These are phyloP conservation scores for Amanita exitialis DNA, from an alignment of 768 basidiomycete species.

Conservation along the genomic window DNA sequence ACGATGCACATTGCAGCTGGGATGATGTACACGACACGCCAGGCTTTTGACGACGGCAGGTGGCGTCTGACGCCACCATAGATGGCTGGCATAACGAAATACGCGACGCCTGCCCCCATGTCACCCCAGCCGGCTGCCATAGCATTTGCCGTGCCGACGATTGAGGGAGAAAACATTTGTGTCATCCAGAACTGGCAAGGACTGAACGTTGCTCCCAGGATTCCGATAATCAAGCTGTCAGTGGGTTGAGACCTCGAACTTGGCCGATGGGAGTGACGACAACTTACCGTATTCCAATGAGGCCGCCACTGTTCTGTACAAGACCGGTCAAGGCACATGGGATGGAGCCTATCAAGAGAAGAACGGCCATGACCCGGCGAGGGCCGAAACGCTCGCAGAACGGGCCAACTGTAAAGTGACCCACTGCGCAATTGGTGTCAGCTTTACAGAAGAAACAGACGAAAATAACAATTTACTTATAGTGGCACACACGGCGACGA, in stretches of 20 bases:
- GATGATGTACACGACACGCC: conserved; percentile 16
- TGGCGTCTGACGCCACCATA: not conserved
- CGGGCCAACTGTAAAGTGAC: conserved; percentile 39
- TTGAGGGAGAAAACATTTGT: conserved; percentile 43
- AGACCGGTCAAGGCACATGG: conserved; percentile 51
- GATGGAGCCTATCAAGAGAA: conserved; percentile 45
- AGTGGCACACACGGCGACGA: not conserved
- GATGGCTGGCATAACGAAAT: conserved; percentile 2
- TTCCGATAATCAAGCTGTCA: conserved; percentile 49
- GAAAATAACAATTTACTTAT: not conserved
- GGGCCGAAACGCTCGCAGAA: conserved; percentile 43
- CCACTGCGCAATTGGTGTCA: conserved; percentile 16
- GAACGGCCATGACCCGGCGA: conserved; percentile 40
- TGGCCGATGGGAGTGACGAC: no score
- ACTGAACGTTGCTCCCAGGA: conserved; percentile 52
- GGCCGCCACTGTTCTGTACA: conserved; percentile 19
- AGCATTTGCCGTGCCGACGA: conserved; percentile 37
- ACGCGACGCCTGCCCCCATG: conserved; percentile 10
- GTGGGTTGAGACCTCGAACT: conserved; percentile 14
- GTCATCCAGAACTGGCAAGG: conserved; percentile 56
- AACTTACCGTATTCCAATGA: conserved; percentile 12
- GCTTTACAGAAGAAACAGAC: not conserved
- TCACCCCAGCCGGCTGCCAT: conserved; percentile 49
- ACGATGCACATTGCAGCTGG: not conserved
- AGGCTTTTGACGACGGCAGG: conserved; percentile 15